Evolutionary conservation across 768 basidiomycete species (phyloP).

Genomic region (Tricholomella constricta): DNA sequence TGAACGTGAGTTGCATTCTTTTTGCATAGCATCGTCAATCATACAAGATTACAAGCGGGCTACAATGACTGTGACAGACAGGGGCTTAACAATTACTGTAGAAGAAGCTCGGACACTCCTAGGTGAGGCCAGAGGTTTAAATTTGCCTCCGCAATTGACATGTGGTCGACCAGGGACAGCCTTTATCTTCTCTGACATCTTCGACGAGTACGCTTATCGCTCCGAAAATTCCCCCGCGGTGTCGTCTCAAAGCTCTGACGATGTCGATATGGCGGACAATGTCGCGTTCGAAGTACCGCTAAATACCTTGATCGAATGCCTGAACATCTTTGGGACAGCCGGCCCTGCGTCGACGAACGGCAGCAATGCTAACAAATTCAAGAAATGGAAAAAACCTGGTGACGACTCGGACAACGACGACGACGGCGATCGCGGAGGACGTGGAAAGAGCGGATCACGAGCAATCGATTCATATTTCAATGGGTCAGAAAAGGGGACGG

Average conservation of each 20-base stretch:
- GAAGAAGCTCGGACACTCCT: constrained; percentile 84
- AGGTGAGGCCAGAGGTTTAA: constrained; percentile 43
- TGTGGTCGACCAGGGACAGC: constrained; percentile 64
- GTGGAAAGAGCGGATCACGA: constrained; percentile 31
- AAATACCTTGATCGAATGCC: constrained; percentile 80
- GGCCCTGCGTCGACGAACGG: constrained; percentile 38
- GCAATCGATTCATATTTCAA: constrained; percentile 66
- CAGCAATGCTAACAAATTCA: constrained; percentile 36
- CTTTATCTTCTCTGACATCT: constrained; percentile 75
- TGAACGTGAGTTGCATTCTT: constrained; percentile 55
- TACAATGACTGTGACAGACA: constrained; percentile 65
- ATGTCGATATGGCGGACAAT: constrained; percentile 31
- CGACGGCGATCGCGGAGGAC: constrained; percentile 38
- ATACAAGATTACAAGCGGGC: constrained; percentile 54
- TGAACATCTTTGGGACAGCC: constrained; percentile 93
- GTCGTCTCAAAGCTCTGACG: constrained; percentile 29
- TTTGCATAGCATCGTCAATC: background rate
- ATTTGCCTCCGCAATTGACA: background rate
- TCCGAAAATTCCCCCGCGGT: constrained; percentile 34
- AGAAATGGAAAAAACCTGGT: constrained; percentile 48
- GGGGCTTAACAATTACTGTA: constrained; percentile 76
- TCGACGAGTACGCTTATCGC: constrained; percentile 76
- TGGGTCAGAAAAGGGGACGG: constrained; percentile 65
- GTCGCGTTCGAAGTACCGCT: constrained; percentile 82
- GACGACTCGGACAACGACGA: constrained; percentile 49